Evolutionary conservation across 306 rosid species (phyloP).

Genomic region (Medicago lupulina): DNA sequence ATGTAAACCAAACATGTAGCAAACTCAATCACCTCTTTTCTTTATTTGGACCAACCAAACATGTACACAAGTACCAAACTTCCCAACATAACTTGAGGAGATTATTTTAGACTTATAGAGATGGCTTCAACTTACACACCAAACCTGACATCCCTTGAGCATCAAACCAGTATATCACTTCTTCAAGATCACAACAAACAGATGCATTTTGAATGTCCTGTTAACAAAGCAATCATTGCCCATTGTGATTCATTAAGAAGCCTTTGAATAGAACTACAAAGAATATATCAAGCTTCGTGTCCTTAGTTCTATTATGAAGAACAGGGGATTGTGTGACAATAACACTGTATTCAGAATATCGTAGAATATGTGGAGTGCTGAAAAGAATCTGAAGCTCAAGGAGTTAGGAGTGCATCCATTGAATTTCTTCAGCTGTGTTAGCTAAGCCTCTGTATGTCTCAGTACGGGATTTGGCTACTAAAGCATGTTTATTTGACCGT

Average conservation of each 20-base stretch:
- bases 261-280: not conserved
- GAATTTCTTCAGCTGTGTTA: not conserved
- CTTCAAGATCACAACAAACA: not conserved
- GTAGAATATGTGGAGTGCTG: not conserved
- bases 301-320: not conserved
- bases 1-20: not conserved
- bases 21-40: not conserved
- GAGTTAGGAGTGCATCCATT: not conserved
- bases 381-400: not conserved
- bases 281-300: not conserved
- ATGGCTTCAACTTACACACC: too few relatives aligned
- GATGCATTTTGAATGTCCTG: not conserved
- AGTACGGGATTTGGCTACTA: not conserved
- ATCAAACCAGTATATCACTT: not conserved
- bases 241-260: not conserved
- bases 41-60: too few relatives aligned
- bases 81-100: too few relatives aligned
- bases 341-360: not conserved
- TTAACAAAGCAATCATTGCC: not conserved
- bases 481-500: too few relatives aligned
- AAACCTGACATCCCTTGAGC: not conserved
- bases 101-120: too few relatives aligned
- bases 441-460: not conserved
- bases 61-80: too few relatives aligned
- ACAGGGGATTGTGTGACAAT: not conserved